Evolutionary conservation across 768 basidiomycete genomes (phyloP).

Genomic region (Tulasnella sp.): DNA sequence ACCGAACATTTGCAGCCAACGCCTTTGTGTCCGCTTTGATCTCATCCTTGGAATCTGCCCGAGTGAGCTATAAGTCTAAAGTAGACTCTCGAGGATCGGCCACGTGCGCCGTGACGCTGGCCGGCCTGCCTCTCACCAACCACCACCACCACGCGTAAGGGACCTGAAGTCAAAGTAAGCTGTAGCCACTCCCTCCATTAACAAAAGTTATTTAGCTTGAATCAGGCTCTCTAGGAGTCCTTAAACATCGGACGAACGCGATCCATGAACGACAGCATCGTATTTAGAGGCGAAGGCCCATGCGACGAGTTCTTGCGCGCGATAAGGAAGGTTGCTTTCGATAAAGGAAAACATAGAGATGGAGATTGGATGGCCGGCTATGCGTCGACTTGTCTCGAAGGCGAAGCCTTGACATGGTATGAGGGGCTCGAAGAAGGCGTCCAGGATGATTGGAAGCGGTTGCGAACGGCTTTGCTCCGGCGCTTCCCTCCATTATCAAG

Average conservation of each 20-base stretch:
- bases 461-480: not conserved
- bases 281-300: not conserved
- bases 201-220: too few species aligned
- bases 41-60: too few species aligned
- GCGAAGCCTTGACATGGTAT: not conserved
- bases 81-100: too few species aligned
- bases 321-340: not conserved
- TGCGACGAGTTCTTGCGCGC: not conserved
- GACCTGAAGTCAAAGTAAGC: too few species aligned
- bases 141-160: too few species aligned
- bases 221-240: not conserved
- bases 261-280: not conserved
- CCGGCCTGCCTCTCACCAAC: too few species aligned
- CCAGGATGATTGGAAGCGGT: constrained; percentile 2
- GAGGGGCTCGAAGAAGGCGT: not conserved
- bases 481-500: not conserved
- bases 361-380: not conserved
- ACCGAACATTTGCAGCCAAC: too few species aligned
- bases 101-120: too few species aligned
- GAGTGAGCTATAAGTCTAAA: too few species aligned
- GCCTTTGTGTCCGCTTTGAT: too few species aligned
- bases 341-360: not conserved
- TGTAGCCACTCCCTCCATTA: too few species aligned
- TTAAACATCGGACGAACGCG: not conserved
- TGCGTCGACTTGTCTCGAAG: not conserved